A percentile compares a stretch with the other conserved stretches of the same genome.
Evolutionary conservation across 2,329 filamentous ascomycete genomes (phyloP).

Genomic region (Fusarium lyarnte): DNA sequence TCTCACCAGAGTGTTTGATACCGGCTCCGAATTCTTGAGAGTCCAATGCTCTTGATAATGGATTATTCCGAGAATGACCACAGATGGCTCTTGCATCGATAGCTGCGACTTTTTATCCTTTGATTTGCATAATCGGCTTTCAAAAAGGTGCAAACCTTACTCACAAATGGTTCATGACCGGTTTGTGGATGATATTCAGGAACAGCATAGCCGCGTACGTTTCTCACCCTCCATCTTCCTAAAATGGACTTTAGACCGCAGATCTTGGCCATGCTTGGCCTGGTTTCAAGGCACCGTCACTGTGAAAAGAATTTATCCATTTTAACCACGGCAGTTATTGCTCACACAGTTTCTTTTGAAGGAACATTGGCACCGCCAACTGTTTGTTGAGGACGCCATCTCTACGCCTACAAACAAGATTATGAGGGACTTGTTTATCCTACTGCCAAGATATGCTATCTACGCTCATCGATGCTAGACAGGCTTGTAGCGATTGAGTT

Average conservation of each 20-base stretch:
- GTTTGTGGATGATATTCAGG: constrained; percentile 31
- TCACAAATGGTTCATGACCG: constrained; percentile 1
- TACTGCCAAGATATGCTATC: not conserved
- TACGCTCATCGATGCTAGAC: not conserved
- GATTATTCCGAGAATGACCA: not conserved
- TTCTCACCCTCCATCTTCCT: constrained; percentile 12
- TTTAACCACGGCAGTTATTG: constrained; percentile 10
- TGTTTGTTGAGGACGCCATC: not conserved
- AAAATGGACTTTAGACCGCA: constrained; percentile 27
- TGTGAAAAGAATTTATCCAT: constrained; percentile 22
- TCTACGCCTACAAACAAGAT: not conserved
- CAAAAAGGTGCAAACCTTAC: constrained; percentile 2
- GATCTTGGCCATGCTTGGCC: constrained; percentile 27
- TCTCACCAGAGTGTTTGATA: not conserved
- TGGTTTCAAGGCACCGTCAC: constrained; percentile 3
- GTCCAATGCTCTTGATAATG: not conserved
- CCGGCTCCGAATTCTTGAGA: not conserved
- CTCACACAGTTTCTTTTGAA: not conserved
- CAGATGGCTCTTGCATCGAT: not conserved
- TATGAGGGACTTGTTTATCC: not conserved
- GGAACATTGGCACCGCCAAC: not conserved
- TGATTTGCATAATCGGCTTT: not conserved
- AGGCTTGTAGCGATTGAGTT: not conserved
- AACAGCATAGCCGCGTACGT: constrained; percentile 24
- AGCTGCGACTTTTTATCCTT: not conserved